These are phyloP conservation scores for Hyaloperonospora arabidopsidis DNA, from an alignment of 352 stramenopile species.

Conservation along the genomic window DNA sequence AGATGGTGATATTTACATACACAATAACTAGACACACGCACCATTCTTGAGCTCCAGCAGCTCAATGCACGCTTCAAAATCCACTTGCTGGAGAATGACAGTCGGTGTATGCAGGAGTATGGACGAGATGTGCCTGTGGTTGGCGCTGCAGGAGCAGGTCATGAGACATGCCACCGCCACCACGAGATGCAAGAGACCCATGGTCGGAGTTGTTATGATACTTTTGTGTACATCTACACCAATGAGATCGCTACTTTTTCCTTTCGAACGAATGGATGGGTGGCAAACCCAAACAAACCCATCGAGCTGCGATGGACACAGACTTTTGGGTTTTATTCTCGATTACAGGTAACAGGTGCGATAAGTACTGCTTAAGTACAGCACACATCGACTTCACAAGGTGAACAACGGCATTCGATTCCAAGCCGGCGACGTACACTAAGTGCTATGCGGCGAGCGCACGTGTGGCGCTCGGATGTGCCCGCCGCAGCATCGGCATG, in stretches of 20 bases:
- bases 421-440: too few relatives aligned
- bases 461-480: slow-evolving; percentile 30
- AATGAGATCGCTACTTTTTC: too few relatives aligned
- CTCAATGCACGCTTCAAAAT: slow-evolving; percentile 58
- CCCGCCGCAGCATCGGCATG: slow-evolving; percentile 55
- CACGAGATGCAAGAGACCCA: slow-evolving; percentile 9
- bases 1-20: neutral
- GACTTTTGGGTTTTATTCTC: too few relatives aligned
- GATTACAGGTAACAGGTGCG: too few relatives aligned
- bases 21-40: slow-evolving; percentile 12
- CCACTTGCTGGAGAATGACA: slow-evolving; percentile 66
- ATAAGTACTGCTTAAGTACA: slow-evolving; percentile 8
- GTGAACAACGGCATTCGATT: neutral
- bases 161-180: slow-evolving; percentile 4
- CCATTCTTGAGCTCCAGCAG: slow-evolving; percentile 71
- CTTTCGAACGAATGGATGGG: too few relatives aligned
- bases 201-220: neutral
- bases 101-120: slow-evolving; percentile 34
- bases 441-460: slow-evolving; percentile 32
- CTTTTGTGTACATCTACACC: neutral
- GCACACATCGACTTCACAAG: slow-evolving; percentile 6
- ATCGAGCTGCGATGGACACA: too few relatives aligned
- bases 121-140: slow-evolving; percentile 6
- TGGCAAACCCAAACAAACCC: too few relatives aligned
- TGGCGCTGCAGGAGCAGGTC: slow-evolving; percentile 5